Evolutionary conservation across 352 stramenopile species (phyloP), one percentile per base, ranked within the genome.

Genomic region (Pythium coloratum): DNA sequence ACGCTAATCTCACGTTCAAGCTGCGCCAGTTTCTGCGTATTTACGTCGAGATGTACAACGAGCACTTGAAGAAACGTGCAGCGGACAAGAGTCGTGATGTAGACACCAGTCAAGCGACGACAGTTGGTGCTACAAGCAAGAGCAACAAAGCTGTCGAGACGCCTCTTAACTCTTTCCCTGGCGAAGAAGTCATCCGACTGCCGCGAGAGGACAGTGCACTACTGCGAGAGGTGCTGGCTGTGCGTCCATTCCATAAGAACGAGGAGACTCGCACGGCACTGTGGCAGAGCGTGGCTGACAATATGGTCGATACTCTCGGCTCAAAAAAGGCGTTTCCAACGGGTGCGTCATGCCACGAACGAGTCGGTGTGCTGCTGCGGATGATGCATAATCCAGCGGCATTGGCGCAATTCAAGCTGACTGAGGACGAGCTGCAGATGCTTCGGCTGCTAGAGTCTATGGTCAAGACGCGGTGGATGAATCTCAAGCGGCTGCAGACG

Each of bases 171-270:
- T 2, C 47, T 6, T n/a, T 26, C 20, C 14, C 3, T 32, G 9
- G 13, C 2, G 10, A 51, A 18, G n/a, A 28, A 9, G 10, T 30
- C 6, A 28, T n/a, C 3, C 33, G 47, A 14, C 47, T 32, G 3
- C 20, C 26, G 47, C 47, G 26, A 32, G 20, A 55, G 18, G 26
- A 55, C 47, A 33, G 26, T 3, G 24, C 26, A 7, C 24, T 55
- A 20, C 47, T 55, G 14, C 47, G 47, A n/a, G 47, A 55, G 20
- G 26, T 55, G 6, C 47, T 55, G 2, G 1, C 9, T 24, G 47
- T 55, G n/a, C 47, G 47, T 6, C 47, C 47, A 32, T 55, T 55
- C 47, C 47, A 55, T 13, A 33, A 32, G 47, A 33, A 55, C 20
- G 26, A 55, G 1, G 47, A 18, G 26, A 18, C 8, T 2, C n/a